phyloP scores from a whole-genome alignment of 495 filamentous ascomycete genomes.

The Astrothelium macrocarpum region DNA sequence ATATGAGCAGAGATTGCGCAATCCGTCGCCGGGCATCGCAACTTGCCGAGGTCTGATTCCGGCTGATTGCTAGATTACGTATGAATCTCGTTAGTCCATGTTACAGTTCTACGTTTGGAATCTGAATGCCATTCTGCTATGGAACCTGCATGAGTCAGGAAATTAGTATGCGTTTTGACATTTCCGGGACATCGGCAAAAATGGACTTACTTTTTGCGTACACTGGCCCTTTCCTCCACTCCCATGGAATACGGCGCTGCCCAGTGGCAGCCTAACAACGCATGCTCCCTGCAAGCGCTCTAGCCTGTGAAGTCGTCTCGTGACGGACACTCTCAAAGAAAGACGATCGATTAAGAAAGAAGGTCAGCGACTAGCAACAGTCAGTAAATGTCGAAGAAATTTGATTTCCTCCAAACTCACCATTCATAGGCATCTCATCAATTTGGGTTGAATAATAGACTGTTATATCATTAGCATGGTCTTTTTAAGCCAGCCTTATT shows the following conservation, averaged over 20 bases:
- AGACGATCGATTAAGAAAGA: neutral
- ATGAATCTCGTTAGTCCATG: neutral
- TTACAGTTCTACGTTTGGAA: neutral
- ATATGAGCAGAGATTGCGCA: neutral
- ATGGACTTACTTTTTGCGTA: neutral
- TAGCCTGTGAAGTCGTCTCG: no score
- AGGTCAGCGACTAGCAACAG: neutral
- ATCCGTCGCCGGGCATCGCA: neutral
- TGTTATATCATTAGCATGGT: conserved; percentile 33
- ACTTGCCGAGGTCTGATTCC: neutral
- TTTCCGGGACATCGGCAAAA: neutral
- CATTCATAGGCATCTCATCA: conserved; percentile 99
- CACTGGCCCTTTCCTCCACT: conserved; percentile 5
- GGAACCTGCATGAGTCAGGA: neutral
- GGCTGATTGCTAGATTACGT: neutral
- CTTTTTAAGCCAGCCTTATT: conserved; percentile 23
- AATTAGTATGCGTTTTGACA: neutral
- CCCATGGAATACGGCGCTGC: neutral
- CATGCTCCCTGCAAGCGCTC: neutral
- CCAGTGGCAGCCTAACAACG: neutral
- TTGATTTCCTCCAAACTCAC: conserved; percentile 20
- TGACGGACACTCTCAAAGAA: neutral
- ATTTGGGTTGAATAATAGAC: conserved; percentile 97
- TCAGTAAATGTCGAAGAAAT: neutral
- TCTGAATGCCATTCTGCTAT: neutral